Evolutionary conservation across 768 basidiomycete species (phyloP).

Genomic region (Psilocybe subaeruginosa): DNA sequence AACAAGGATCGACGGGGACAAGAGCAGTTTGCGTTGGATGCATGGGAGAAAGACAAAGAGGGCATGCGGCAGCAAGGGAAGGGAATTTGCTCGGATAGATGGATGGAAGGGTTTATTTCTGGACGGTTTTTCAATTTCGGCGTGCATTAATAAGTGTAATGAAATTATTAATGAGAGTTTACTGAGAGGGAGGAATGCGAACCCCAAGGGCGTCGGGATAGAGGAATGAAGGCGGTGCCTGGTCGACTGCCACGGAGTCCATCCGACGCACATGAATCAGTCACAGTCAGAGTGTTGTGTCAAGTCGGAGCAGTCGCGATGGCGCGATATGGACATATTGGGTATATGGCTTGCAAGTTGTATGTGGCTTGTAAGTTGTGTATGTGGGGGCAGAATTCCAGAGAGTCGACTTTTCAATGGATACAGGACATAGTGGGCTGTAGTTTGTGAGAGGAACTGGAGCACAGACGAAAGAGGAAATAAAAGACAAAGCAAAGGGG

Average conservation of each 20-base stretch:
- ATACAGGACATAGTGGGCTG: too few relatives aligned
- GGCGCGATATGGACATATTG: conserved; percentile 12
- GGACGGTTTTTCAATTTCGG: too few relatives aligned
- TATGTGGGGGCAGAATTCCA: not conserved
- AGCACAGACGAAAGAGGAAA: not conserved
- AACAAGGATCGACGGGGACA: not conserved
- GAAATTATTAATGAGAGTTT: not conserved
- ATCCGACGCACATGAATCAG: not conserved
- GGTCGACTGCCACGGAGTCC: too few relatives aligned
- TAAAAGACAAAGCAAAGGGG: conserved; percentile 11
- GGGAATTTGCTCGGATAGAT: not conserved
- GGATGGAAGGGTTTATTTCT: not conserved
- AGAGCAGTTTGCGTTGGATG: not conserved
- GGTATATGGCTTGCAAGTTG: not conserved
- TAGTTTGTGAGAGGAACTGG: not conserved
- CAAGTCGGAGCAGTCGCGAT: conserved; percentile 9
- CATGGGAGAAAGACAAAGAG: too few relatives aligned
- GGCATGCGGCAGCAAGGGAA: not conserved
- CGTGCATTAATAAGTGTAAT: too few relatives aligned
- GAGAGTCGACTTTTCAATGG: too few relatives aligned
- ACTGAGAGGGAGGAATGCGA: too few relatives aligned
- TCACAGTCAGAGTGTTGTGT: not conserved
- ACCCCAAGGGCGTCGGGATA: too few relatives aligned
- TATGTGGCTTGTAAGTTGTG: not conserved
- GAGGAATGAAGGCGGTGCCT: too few relatives aligned